phyloP scores from a whole-genome alignment of 208 protist genomes.

The Spongospora subterranea region DNA sequence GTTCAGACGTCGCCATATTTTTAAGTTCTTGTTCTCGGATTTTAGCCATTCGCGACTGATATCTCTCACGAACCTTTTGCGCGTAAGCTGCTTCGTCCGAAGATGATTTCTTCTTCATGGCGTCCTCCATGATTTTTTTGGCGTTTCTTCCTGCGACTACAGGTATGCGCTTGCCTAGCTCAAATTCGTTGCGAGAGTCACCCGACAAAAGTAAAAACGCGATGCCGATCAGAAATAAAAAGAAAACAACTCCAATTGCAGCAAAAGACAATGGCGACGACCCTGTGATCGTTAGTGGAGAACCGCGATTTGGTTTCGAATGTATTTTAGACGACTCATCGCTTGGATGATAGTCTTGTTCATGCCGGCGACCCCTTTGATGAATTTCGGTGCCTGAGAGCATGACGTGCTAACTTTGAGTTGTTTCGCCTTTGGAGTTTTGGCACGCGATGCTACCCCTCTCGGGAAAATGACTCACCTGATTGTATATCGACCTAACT shows the following conservation, averaged over 20 bases:
- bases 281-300: neutral
- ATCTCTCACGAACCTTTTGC: conserved; percentile 28
- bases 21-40: neutral
- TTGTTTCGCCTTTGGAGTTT: too few species aligned
- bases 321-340: neutral
- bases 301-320: neutral
- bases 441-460: too few species aligned
- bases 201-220: neutral
- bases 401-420: too few species aligned
- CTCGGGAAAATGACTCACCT: too few species aligned
- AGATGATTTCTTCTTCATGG: neutral
- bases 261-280: conserved; percentile 5
- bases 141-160: neutral
- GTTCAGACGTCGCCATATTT: neutral
- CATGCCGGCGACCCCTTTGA: neutral
- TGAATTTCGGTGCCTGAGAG: neutral
- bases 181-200: neutral
- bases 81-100: neutral
- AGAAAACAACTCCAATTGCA: neutral
- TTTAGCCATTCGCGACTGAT: neutral
- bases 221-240: conserved; percentile 9
- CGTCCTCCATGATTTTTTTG: conserved; percentile 20
- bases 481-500: too few species aligned
- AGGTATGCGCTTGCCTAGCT: neutral
- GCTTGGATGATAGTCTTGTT: neutral